phyloP scores from a whole-genome alignment of 2,329 filamentous ascomycete species.

The Aspergillus viridinutans region DNA sequence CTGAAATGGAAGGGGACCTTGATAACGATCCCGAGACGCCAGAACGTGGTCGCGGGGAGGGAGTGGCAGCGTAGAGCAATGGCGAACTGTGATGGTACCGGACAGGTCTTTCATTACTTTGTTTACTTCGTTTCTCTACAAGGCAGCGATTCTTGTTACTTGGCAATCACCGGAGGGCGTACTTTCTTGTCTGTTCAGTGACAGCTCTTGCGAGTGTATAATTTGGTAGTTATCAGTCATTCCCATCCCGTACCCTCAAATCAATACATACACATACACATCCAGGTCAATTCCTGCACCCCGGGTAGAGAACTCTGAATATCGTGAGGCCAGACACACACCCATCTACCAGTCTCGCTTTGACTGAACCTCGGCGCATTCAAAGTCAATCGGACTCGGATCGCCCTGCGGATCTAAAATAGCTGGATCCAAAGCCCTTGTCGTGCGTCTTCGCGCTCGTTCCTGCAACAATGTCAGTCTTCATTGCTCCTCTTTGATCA shows the following conservation, averaged over 20 bases:
- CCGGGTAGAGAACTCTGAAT: neutral
- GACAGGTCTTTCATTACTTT: neutral
- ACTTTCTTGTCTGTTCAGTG: neutral
- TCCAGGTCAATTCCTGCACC: neutral
- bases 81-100: neutral
- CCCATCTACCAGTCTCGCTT: slow-evolving; percentile 7
- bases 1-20: slow-evolving; percentile 71
- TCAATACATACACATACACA: neutral
- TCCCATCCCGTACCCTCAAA: neutral
- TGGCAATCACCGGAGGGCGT: neutral
- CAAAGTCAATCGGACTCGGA: slow-evolving; percentile 25
- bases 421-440: slow-evolving; percentile 25
- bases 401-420: slow-evolving; percentile 22
- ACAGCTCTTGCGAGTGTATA: neutral
- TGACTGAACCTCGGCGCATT: slow-evolving; percentile 22
- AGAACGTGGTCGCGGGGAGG: slow-evolving; percentile 15
- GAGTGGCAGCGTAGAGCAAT: slow-evolving; percentile 5
- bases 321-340: neutral
- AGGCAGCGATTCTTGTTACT: neutral
- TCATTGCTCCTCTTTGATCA: neutral
- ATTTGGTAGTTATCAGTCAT: neutral
- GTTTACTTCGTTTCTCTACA: neutral
- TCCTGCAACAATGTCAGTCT: slow-evolving; percentile 14
- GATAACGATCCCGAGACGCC: slow-evolving; percentile 22
- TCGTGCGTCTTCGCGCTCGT: slow-evolving; percentile 19